phyloP scores from a whole-genome alignment of 495 filamentous ascomycete genomes.

The Tuber microsphaerosporum region DNA sequence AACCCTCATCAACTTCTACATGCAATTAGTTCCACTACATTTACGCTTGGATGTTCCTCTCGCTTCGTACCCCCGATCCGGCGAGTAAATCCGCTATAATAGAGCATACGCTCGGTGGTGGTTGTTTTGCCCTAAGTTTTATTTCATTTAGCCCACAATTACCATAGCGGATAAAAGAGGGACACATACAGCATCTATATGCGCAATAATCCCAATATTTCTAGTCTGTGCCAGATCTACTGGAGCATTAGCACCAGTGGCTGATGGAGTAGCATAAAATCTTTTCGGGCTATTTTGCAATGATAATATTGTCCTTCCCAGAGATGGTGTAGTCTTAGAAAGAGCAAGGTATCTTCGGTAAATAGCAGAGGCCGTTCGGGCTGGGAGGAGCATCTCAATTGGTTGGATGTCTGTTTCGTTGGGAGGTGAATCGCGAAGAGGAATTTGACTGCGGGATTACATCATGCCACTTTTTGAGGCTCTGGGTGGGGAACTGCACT shows the following conservation, averaged over 20 bases:
- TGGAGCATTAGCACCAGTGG: slow-evolving; percentile 22
- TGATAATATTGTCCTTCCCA: slow-evolving; percentile 6
- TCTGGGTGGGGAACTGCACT: not conserved
- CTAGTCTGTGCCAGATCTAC: slow-evolving; percentile 55
- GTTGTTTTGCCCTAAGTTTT: slow-evolving; percentile 84
- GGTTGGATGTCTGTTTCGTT: not conserved
- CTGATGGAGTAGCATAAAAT: slow-evolving; percentile 13
- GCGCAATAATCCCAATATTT: slow-evolving; percentile 98
- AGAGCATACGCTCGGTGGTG: slow-evolving; percentile 98
- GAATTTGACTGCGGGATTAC: not conserved
- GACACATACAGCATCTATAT: slow-evolving; percentile 76
- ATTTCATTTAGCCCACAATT: not conserved
- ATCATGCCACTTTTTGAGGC: not conserved
- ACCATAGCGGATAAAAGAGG: not conserved
- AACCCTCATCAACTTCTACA: slow-evolving; percentile 88
- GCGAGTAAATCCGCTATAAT: slow-evolving; percentile 83
- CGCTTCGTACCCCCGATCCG: slow-evolving; percentile 64
- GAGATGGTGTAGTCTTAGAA: not conserved
- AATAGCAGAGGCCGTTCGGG: slow-evolving; percentile 8
- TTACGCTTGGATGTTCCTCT: not conserved
- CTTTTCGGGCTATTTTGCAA: slow-evolving; percentile 5
- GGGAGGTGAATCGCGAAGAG: not conserved
- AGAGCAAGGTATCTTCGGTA: slow-evolving; percentile 13
- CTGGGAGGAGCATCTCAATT: slow-evolving; percentile 15
- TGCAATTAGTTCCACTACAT: not conserved